Base-by-base conservation (phyloP, 2,329 filamentous ascomycete species). In the Raffaelea deltoideospora region DNA sequence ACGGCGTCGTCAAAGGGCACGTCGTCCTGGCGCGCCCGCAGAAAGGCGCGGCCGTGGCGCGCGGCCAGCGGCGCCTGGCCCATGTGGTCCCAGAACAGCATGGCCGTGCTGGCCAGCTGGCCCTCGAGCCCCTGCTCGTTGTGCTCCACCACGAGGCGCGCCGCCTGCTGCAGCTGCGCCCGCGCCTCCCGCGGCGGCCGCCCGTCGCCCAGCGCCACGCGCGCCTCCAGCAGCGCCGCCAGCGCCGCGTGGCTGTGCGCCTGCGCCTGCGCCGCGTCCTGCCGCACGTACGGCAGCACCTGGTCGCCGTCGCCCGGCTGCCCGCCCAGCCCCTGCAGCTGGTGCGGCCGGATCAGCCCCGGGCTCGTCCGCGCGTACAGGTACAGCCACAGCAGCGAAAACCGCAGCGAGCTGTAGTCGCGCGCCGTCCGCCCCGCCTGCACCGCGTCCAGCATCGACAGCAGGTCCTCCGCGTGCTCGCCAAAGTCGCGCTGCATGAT, bases 401-500 rank as follows among this genome's bases (percentile, higher is more conserved):
- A 96, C 55, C 95, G 96, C 39, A 98, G 67, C 52, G 90, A 96
- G 4, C 73, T 77, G 65, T 85, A 83, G 51, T 98, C 90, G 45
- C 86, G 79, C 47, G 92, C 93, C 55, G 96, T 90, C 43, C 88
- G 68, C 1, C 90, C 90, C n/a, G 86, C 93, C 0, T 87, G 79
- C 24, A 98, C 86, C 0, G 88, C 87, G 55, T 96, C 90, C 31
- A 93, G 76, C 76, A 98, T 94, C 11, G 88, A 83, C 10, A 84
- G 74, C n/a, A 96, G 71, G 6, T 88, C 88, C 57, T 96, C 87
- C 29, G 75, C 72, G 53, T 86, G 79, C 52, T 84, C 94, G 33
- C 87, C 87, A 61, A 96, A 96, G 54, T 96, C 90, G 14, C 87
- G 84, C 51, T 98, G 88, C 5, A 96, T 69, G 24, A 95, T 84